Conservation (phyloP, 2,329 filamentous ascomycete genomes). For the Aspergillus fijiensis region DNA sequence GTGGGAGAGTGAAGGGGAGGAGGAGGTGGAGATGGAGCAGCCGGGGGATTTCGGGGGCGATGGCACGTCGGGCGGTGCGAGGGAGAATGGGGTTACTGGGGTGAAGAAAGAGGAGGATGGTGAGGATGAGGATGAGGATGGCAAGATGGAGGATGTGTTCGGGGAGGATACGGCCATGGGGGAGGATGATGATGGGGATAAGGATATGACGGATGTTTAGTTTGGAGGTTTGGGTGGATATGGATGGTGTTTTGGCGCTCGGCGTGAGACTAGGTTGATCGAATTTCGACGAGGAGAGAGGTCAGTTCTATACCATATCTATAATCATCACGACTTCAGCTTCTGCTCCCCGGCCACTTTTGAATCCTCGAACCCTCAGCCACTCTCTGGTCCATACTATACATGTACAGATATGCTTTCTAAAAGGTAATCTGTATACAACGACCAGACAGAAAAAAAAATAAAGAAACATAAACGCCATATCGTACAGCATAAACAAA, state of each 20-base stretch:
- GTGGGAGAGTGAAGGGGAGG: constrained; percentile 57
- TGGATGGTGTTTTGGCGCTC: not conserved
- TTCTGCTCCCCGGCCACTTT: too few species aligned
- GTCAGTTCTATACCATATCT: not conserved
- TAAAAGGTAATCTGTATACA: not conserved
- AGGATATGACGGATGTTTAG: constrained; percentile 46
- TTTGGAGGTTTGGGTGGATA: not conserved
- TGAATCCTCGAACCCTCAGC: too few species aligned
- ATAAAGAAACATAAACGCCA: not conserved
- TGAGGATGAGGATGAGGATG: constrained; percentile 46
- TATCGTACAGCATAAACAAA: not conserved
- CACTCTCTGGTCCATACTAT: not conserved
- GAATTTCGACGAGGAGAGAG: not conserved
- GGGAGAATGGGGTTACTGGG: constrained; percentile 28
- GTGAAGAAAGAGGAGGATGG: constrained; percentile 32
- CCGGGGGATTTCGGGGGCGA: constrained; percentile 28
- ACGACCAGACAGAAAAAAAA: not conserved
- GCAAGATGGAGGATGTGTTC: constrained; percentile 50
- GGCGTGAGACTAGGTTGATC: not conserved
- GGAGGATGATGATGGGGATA: constrained; percentile 38
- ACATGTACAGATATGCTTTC: not conserved
- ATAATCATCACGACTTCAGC: not conserved
- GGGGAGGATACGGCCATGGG: constrained; percentile 44
- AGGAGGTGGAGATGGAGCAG: constrained; percentile 36
- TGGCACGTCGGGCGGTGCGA: constrained; percentile 32